Base-by-base conservation (phyloP, 352 stramenopile species). In the Globisporangium rhizosaccharum region DNA sequence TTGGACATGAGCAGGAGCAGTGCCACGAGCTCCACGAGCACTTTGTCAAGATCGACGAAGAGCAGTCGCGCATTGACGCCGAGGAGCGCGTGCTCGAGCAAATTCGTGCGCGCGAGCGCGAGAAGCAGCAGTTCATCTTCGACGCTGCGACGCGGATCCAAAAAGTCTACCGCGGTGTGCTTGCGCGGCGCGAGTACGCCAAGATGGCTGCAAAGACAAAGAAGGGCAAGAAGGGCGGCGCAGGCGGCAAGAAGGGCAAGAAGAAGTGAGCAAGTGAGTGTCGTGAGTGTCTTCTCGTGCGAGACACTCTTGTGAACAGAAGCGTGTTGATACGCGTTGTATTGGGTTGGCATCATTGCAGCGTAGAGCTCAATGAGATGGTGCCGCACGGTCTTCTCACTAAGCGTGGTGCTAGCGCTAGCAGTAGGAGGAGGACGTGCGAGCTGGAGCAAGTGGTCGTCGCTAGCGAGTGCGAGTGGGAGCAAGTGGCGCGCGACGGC, bases 41-140 rank as follows among this genome's bases (percentile, higher is more conserved):
- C 56, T 96, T 96, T 62, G 68, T 84, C 53, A 92, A 90, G 73
- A 89, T 93, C 53, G 87, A 95, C 56, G 82, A 90, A 56, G 85
- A 96, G 62, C 86, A 94, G 60, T 75, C 73, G 30, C 82, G 83
- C n/a, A 92, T 92, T 46, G 84, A 90, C 54, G 71, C 77, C 2
- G 87, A 95, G 49, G 84, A 94, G 65, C 71, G 72, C 23, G 71
- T 93, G 39, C 58, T 94, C 33, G 79, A 88, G 30, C 67, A 83
- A 57, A 88, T 89, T 33, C 72, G 79, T 53, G 79, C 76, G 15
- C 71, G 75, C 5, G 82, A 96, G 54, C 75, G 77, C 28, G 80
- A 88, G 41, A 87, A 92, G 63, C 75, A 85, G 72, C 73, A 92
- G 74, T 82, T 83, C 56, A 79, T 92, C 56, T 83, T 77, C 59